These are phyloP conservation scores for Suhomyces bolitotheri DNA, from an alignment of 1,139 yeast species.

Conservation along the genomic window DNA sequence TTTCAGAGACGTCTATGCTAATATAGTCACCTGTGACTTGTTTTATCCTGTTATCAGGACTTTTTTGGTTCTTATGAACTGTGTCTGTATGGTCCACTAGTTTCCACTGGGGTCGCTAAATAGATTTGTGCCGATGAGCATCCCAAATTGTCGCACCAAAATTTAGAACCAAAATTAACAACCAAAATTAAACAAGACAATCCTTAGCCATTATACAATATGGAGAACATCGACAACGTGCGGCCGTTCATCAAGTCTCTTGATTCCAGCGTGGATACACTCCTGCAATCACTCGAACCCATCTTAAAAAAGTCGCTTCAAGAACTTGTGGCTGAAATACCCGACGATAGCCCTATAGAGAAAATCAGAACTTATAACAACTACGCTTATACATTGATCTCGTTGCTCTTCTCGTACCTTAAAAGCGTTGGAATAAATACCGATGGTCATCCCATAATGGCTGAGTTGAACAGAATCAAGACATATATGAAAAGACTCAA, in stretches of 20 bases:
- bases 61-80: too few species aligned
- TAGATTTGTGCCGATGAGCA: conserved; percentile 10
- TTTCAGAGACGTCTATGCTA: too few species aligned
- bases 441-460: conserved; percentile 60
- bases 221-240: conserved; percentile 46
- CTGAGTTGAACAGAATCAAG: conserved; percentile 70
- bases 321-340: conserved; percentile 26
- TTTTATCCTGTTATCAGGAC: too few species aligned
- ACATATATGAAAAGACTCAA: conserved; percentile 65
- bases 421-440: conserved; percentile 63
- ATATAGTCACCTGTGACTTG: too few species aligned
- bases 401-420: conserved; percentile 55
- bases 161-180: conserved; percentile 2
- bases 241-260: conserved; percentile 30
- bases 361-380: conserved; percentile 38
- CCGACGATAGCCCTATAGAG: conserved; percentile 36
- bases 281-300: conserved; percentile 33
- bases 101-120: neutral
- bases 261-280: conserved; percentile 32
- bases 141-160: conserved; percentile 11
- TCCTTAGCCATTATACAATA: conserved; percentile 15
- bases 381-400: conserved; percentile 47
- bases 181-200: conserved; percentile 1
- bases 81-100: too few species aligned
- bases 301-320: conserved; percentile 37